Evolutionary conservation across 140 eudicot genomes (phyloP), one percentile per base, ranked within the genome.

Genomic region (Cichorium intybus): DNA sequence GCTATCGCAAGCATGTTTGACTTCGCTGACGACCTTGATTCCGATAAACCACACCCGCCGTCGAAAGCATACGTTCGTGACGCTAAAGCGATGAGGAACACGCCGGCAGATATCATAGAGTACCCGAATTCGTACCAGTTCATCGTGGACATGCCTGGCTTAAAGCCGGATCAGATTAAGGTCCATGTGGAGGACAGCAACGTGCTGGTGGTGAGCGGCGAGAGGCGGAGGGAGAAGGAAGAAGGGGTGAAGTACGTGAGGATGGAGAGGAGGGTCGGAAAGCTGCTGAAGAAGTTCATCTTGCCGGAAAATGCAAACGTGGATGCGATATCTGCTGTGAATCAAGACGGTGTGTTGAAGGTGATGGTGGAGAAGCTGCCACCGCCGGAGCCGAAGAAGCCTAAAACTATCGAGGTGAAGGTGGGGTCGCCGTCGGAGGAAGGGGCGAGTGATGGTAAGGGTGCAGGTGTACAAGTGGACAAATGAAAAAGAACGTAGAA

Each of bases 331-430:
- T 37, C 43, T 9, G 73, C 73, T 2, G 55, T 55, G 53, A 68
- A 35, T 43, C 49, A 43, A 7, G 73, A 68, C 34, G 73, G 73
- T 15, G 73, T 68, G 41, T 37, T 68, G 4, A 68, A 37, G 20
- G 64, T 68, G 21, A 15, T 24, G 24, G 73, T 68, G 39, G 55
- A 54, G 24, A 68, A 68, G 43, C 11, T 21, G 64, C 43, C 64
- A 4, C 63, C 63, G 15, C 73, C 60, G 27, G 22, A 55, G 73
- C 73, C 73, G 5, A 68, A 68, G 28, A 35, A 37, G 56, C 73
- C 73, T 0, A 68, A 6, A 21, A 54, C 64, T 15, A 55, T 68
- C 29, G 12, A 68, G 8, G 73, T 68, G 16, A 22, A 68, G 28
- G 64, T 68, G 49, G 49, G 49, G 49, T 14, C 49, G 20, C 49